phyloP scores from a whole-genome alignment of 192 early-diverging fungal species.

The Umbelopsis ramanniana region DNA sequence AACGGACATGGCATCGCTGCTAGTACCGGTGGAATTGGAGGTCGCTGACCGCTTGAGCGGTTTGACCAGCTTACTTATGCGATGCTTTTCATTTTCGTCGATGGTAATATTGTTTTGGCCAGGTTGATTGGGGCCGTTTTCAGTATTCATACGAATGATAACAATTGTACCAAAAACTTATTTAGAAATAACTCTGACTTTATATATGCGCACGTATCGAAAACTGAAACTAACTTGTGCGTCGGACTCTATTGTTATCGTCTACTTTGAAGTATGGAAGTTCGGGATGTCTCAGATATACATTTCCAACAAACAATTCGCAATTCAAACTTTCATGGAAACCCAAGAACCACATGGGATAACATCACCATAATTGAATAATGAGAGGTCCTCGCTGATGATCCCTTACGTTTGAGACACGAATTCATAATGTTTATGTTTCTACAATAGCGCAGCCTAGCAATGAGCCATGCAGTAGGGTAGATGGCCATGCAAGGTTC shows the following conservation, averaged over 20 bases:
- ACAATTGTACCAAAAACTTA: not conserved
- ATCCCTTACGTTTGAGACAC: too few relatives aligned
- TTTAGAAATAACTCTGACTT: not conserved
- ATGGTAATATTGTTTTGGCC: constrained; percentile 5
- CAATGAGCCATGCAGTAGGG: too few relatives aligned
- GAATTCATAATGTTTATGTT: too few relatives aligned
- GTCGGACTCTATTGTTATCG: constrained; percentile 1
- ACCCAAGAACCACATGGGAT: not conserved
- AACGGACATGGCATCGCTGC: constrained; percentile 31
- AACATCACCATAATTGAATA: too few relatives aligned
- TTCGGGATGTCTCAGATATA: constrained; percentile 14
- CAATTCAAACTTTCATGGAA: not conserved
- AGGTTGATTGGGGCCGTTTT: not conserved
- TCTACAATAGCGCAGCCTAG: too few relatives aligned
- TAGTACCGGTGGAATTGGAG: not conserved
- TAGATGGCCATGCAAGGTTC: too few relatives aligned
- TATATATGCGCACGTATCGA: not conserved
- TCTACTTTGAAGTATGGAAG: not conserved
- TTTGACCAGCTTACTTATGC: not conserved
- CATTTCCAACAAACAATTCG: not conserved
- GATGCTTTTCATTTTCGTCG: not conserved
- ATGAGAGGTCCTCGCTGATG: too few relatives aligned
- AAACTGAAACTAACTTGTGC: constrained; percentile 7
- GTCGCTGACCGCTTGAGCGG: not conserved
- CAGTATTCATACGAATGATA: not conserved